phyloP scores from a whole-genome alignment of 140 eudicot species.

The Ambrosia hybrid region DNA sequence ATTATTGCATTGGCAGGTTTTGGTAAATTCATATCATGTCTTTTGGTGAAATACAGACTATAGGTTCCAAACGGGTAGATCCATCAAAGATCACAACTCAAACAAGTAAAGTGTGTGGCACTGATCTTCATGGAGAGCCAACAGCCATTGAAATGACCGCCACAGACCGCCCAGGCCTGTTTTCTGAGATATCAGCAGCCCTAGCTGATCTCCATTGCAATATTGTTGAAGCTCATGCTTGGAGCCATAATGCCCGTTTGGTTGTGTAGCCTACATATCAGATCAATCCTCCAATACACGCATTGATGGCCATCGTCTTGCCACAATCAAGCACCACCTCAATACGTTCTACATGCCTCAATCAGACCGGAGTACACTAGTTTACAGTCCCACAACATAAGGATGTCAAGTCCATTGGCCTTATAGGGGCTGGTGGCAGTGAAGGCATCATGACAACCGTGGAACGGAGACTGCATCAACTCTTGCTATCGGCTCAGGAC shows the following conservation, averaged over 20 bases:
- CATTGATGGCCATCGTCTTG: slow-evolving; percentile 57
- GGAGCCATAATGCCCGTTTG: slow-evolving; percentile 79
- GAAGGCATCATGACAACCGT: slow-evolving; percentile 54
- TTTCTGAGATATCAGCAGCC: slow-evolving; percentile 88
- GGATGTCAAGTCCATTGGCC: slow-evolving; percentile 54
- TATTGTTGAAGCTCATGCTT: slow-evolving; percentile 76
- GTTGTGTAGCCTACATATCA: slow-evolving; percentile 79
- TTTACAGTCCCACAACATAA: slow-evolving; percentile 32
- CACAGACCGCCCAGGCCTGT: slow-evolving; percentile 73
- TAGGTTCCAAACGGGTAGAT: slow-evolving; percentile 32
- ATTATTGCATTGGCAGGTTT: neutral
- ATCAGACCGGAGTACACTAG: slow-evolving; percentile 30
- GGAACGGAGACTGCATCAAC: slow-evolving; percentile 81
- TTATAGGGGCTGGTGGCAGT: slow-evolving; percentile 39
- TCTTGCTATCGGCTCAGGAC: slow-evolving; percentile 59
- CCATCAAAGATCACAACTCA: slow-evolving; percentile 30
- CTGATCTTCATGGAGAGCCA: slow-evolving; percentile 34
- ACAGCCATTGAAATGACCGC: slow-evolving; percentile 74
- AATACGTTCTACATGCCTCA: slow-evolving; percentile 55
- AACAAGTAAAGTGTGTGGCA: slow-evolving; percentile 22
- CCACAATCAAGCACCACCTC: slow-evolving; percentile 59
- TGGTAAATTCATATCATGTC: neutral
- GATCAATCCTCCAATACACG: slow-evolving; percentile 46
- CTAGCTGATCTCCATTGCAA: slow-evolving; percentile 72
- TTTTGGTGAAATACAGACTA: slow-evolving; percentile 40